These are phyloP conservation scores for Yarrowia bubula DNA, from an alignment of 805 yeast species.

Conservation along the genomic window DNA sequence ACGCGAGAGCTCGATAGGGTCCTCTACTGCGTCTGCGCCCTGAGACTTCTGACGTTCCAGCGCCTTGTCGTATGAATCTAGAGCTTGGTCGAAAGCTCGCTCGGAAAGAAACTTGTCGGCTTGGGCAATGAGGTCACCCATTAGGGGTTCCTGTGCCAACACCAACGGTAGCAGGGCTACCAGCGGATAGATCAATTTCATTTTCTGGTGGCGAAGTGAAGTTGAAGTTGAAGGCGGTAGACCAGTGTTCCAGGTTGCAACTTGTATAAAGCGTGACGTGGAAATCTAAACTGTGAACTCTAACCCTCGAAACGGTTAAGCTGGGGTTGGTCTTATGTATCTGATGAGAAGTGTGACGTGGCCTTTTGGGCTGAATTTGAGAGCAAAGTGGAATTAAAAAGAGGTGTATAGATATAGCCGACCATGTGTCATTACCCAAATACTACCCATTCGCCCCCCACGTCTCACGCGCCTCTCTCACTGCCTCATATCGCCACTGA, in stretches of 20 bases:
- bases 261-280: constrained; percentile 17
- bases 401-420: not conserved
- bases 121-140: constrained; percentile 33
- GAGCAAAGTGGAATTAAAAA: not conserved
- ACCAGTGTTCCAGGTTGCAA: not conserved
- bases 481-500: constrained; percentile 8
- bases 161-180: constrained; percentile 21
- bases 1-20: constrained; percentile 11
- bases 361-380: not conserved
- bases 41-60: constrained; percentile 35
- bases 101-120: constrained; percentile 40
- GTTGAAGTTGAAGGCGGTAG: not conserved
- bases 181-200: constrained; percentile 12
- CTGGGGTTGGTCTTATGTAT: not conserved
- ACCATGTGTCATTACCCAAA: not conserved
- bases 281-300: not conserved
- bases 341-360: not conserved
- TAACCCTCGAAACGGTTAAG: not conserved
- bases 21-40: constrained; percentile 8
- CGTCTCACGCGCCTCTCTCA: not conserved
- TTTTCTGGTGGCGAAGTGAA: not conserved
- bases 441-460: not conserved
- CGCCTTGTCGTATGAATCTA: constrained; percentile 39
- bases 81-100: constrained; percentile 40
- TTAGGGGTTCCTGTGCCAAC: constrained; percentile 13